These are phyloP conservation scores for Penicillium aurantiogriseum DNA, from an alignment of 2,329 filamentous ascomycete species.

Conservation along the genomic window DNA sequence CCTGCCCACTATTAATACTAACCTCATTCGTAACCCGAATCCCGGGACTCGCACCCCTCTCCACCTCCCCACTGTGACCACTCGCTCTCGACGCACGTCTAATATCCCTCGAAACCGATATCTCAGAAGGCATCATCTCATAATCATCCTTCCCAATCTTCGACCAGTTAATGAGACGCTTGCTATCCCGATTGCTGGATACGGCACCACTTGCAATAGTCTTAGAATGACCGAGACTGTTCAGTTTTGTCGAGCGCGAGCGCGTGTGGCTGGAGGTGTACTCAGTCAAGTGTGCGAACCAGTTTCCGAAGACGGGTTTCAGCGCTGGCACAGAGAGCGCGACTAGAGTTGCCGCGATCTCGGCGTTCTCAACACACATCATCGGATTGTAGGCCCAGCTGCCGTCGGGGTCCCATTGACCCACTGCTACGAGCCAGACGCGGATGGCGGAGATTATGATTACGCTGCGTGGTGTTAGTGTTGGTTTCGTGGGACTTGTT, in stretches of 20 bases:
- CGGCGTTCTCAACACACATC: slow-evolving; percentile 51
- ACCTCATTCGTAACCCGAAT: slow-evolving; percentile 28
- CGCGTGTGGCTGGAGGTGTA: slow-evolving; percentile 24
- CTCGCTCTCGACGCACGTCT: not conserved
- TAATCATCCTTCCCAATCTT: slow-evolving; percentile 23
- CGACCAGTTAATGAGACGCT: slow-evolving; percentile 24
- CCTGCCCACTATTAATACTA: slow-evolving; percentile 12
- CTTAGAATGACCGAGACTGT: slow-evolving; percentile 15
- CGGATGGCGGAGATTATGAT: slow-evolving; percentile 51
- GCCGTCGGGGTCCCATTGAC: slow-evolving; percentile 48
- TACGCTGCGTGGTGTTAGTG: slow-evolving; percentile 38
- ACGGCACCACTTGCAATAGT: slow-evolving; percentile 12
- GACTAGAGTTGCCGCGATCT: slow-evolving; percentile 52
- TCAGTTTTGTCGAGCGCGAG: slow-evolving; percentile 14
- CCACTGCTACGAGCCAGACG: slow-evolving; percentile 49
- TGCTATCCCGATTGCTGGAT: slow-evolving; percentile 22
- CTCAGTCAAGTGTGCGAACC: slow-evolving; percentile 24
- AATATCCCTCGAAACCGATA: slow-evolving; percentile 16
- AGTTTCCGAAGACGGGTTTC: slow-evolving; percentile 47
- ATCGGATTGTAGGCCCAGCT: slow-evolving; percentile 55
- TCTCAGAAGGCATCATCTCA: slow-evolving; percentile 30
- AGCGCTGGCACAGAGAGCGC: slow-evolving; percentile 53
- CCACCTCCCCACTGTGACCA: not conserved
- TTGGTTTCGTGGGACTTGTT: not conserved
- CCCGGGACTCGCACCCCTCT: slow-evolving; percentile 4